Base-by-base conservation (phyloP, 257 asterid genomes). In the Echium plantagineum region DNA sequence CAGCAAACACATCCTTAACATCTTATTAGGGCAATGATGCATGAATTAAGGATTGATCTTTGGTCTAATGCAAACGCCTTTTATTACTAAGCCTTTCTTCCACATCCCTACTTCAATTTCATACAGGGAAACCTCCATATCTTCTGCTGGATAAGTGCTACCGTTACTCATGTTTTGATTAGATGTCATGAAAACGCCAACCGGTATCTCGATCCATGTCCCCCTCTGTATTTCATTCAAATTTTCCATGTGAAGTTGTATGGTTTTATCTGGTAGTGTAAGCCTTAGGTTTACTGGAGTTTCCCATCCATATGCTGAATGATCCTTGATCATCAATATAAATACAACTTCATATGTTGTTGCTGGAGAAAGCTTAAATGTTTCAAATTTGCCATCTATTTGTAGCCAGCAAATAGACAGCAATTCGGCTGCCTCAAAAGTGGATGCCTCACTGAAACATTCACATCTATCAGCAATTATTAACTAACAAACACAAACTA, bases 361-460 rank as follows among this genome's bases (percentile, higher is more conserved):
- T 70, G 66, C 87, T 28, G 91, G 94, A 17, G 95, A 72, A 60
- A 86, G 88, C 57, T 78, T 72, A 61, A 70, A 71, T 21, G 78
- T 74, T 46, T 89, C 75, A 66, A 85, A 78, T 81, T 66, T 80
- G 57, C 94, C 95, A 54, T 79, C 94, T 63, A 89, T 71, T 75
- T 89, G 95, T 66, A 86, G 87, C 95, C 95, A 89, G 82, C 89
- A 82, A 61, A 89, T 95, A 20, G 65, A 66, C 47, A 78, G 66
- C 59, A 82, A 72, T 71, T 89, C 94, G 20, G 94, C 97, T 55
- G 68, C 89, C 32, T 62, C 69, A 51, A 77, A 42, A 42, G 17
- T 42, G 42, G 60, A 8, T 57, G 64, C 86, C 51, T 74, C 77
- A 59, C 97, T 89, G 86, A 76, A 75, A 69, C 68, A 72, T 21